Percentiles rank a stretch among this genome's conserved stretches.
Evolutionary conservation across 306 rosid genomes (phyloP).

Genomic region (Parietaria judaica): DNA sequence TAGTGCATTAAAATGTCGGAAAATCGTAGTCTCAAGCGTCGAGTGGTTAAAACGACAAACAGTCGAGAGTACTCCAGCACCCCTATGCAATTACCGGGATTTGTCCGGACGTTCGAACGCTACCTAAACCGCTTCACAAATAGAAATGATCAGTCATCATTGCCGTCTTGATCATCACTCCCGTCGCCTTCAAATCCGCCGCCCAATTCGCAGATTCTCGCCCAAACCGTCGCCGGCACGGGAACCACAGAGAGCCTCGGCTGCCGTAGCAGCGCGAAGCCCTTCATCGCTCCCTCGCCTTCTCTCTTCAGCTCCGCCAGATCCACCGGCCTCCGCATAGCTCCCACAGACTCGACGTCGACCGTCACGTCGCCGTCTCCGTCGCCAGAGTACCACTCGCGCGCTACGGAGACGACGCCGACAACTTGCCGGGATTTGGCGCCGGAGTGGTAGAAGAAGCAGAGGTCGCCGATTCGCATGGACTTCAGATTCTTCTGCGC

Average conservation of each 20-base stretch:
- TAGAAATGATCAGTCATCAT: constrained; percentile 1
- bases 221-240: constrained; percentile 42
- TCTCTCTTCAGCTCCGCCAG: constrained; percentile 66
- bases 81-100: too few relatives aligned
- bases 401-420: constrained; percentile 56
- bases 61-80: too few relatives aligned
- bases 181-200: constrained; percentile 72
- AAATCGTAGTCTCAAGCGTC: too few relatives aligned
- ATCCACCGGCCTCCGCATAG: constrained; percentile 67
- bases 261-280: constrained; percentile 54
- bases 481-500: constrained; percentile 77
- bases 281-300: constrained; percentile 24
- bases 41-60: too few relatives aligned
- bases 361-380: constrained; percentile 34
- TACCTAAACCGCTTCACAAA: not conserved
- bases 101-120: too few relatives aligned
- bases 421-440: constrained; percentile 66
- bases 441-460: constrained; percentile 88
- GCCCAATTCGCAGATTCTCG: constrained; percentile 50
- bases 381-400: constrained; percentile 41
- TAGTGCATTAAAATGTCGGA: too few relatives aligned
- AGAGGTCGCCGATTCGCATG: constrained; percentile 51
- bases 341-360: constrained; percentile 67
- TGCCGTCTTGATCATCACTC: constrained; percentile 2
- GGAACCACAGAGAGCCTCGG: constrained; percentile 78